A percentile compares a stretch with the other conserved stretches of the same genome.
Evolutionary conservation across 352 stramenopile genomes (phyloP).

Genomic region (Phytopythium aichiense): DNA sequence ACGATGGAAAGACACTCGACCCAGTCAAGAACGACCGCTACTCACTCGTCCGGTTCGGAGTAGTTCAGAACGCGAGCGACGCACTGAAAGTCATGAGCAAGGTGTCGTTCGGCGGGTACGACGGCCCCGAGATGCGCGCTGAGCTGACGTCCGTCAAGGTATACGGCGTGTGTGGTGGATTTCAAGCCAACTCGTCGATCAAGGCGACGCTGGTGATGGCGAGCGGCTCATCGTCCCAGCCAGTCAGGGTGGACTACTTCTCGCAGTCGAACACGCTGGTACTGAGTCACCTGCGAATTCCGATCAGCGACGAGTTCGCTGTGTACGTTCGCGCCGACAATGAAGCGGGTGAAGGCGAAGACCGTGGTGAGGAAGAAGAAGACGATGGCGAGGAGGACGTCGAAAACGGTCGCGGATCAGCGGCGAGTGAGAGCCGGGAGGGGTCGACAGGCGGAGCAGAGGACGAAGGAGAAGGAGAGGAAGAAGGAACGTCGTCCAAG

Average conservation of each 20-base stretch:
- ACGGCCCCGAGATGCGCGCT: slow-evolving; percentile 63
- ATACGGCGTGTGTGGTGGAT: slow-evolving; percentile 44
- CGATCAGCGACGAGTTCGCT: slow-evolving; percentile 46
- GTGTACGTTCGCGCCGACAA: slow-evolving; percentile 21
- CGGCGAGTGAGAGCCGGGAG: background rate
- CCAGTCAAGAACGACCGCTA: slow-evolving; percentile 55
- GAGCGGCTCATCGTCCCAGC: slow-evolving; percentile 1
- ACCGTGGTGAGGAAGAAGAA: background rate
- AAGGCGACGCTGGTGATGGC: slow-evolving; percentile 16
- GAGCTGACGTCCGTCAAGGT: slow-evolving; percentile 48
- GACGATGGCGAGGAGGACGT: slow-evolving; percentile 8
- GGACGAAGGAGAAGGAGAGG: background rate
- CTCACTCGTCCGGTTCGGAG: slow-evolving; percentile 41
- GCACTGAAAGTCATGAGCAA: slow-evolving; percentile 38
- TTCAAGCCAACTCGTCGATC: slow-evolving; percentile 60
- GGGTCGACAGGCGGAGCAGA: too few relatives aligned
- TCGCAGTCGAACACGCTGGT: slow-evolving; percentile 61
- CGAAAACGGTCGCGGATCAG: background rate
- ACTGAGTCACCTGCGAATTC: slow-evolving; percentile 34
- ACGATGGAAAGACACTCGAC: slow-evolving; percentile 66
- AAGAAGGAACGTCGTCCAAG: background rate
- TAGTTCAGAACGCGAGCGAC: slow-evolving; percentile 30
- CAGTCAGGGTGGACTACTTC: slow-evolving; percentile 59
- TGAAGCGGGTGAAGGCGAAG: background rate
- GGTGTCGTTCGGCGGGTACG: slow-evolving; percentile 38